Base-by-base conservation (phyloP, 495 filamentous ascomycete genomes). In the Cercophora sp. region DNA sequence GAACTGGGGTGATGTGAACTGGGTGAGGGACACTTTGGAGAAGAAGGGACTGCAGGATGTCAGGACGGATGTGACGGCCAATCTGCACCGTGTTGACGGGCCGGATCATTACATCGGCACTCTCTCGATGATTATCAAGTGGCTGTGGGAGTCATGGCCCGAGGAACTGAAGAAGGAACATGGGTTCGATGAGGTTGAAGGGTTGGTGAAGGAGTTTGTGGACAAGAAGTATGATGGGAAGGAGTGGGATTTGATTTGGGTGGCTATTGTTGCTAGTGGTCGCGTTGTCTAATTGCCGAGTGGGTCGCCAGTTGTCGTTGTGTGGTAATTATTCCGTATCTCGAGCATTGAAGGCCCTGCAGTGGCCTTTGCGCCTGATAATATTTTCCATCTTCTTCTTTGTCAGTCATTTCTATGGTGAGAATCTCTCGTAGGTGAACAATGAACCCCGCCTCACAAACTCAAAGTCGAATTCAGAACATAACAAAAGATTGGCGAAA, bases 221-320 rank as follows among this genome's bases (percentile, higher is more conserved):
- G 62, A 62, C 46, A 57, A 68, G 47, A 73, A 69, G 55, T 56
- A 74, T 32, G 52, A 55, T 8, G 65, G 63, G 0, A 19, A 60
- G 11, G 63, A 63, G 5, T 76, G 72, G 71, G 61, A 73, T 26
- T 10, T 64, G 35, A 54, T 49, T 11, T 73, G 69, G 70, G 54
- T 60, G 18, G 34, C 51, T 5, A 29, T 72, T 34, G 24, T 70
- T 51, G 70, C 57, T 15, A 73, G 55, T 23, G 68, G 64, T 8
- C 57, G 60, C 27, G 64, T 69, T 48, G 29, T 13, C 59, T 67
- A 27, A 34, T 15, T 42, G 47, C 9, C n/a, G n/a, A n/a, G n/a
- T n/a, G n/a, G n/a, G n/a, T n/a, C n/a, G n/a, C n/a, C n/a, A n/a
- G n/a, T n/a, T n/a, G n/a, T n/a, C n/a, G n/a, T n/a, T n/a, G n/a